phyloP scores from a whole-genome alignment of 1,139 yeast genomes.

The Yamadazyma triangularis region DNA sequence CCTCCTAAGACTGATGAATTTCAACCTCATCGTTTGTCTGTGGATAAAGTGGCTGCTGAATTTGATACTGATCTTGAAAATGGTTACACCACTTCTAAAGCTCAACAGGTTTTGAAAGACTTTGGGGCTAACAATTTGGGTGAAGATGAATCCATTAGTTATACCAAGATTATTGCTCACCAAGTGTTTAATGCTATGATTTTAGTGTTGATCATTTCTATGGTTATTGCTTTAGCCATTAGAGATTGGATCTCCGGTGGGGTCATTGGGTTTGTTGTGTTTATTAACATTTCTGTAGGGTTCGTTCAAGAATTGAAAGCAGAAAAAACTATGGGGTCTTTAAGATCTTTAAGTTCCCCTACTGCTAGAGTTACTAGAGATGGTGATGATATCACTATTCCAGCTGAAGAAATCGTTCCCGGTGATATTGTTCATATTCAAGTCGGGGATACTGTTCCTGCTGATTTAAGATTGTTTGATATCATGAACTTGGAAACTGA shows the following conservation, averaged over 20 bases:
- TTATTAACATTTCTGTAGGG: slow-evolving; percentile 92
- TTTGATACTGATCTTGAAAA: slow-evolving; percentile 36
- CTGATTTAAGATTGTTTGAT: slow-evolving; percentile 92
- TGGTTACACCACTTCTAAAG: slow-evolving; percentile 47
- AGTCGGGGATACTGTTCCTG: slow-evolving; percentile 93
- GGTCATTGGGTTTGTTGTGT: slow-evolving; percentile 85
- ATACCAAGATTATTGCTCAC: slow-evolving; percentile 54
- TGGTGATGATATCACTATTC: slow-evolving; percentile 70
- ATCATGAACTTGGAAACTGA: slow-evolving; percentile 88
- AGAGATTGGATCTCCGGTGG: slow-evolving; percentile 98
- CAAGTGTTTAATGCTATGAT: slow-evolving; percentile 82
- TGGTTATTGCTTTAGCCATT: slow-evolving; percentile 73
- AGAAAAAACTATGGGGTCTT: slow-evolving; percentile 92
- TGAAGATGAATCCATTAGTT: slow-evolving; percentile 55
- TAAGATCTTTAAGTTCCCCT: slow-evolving; percentile 89
- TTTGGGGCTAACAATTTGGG: slow-evolving; percentile 64
- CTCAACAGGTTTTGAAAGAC: slow-evolving; percentile 14
- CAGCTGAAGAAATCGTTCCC: slow-evolving; percentile 82
- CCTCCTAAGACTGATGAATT: slow-evolving; percentile 2
- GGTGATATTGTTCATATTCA: slow-evolving; percentile 91
- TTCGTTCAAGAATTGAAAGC: slow-evolving; percentile 97
- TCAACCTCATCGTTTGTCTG: slow-evolving; percentile 29
- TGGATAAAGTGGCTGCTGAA: slow-evolving; percentile 28
- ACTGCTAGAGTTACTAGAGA: slow-evolving; percentile 83
- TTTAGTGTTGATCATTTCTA: slow-evolving; percentile 65